Base-by-base conservation (phyloP, 2,329 filamentous ascomycete genomes). In the Exophiala lecanii-corni region DNA sequence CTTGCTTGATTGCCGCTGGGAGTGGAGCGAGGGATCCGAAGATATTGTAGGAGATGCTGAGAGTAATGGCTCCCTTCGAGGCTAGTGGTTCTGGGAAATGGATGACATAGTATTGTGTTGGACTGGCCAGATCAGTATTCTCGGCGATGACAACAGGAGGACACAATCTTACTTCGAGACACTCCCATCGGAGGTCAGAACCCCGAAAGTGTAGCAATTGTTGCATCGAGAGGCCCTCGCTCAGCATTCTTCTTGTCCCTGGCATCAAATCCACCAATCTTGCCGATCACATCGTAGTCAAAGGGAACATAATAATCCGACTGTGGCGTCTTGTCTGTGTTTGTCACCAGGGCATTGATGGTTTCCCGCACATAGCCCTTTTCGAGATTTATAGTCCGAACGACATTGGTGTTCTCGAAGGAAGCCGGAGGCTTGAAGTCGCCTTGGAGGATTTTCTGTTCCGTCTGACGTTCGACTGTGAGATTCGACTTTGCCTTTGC, bases 311-410 rank as follows among this genome's bases (percentile, higher is more conserved):
- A 97, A 75, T 98, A 98, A 66, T 94, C 84, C 63, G 81, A 79
- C 62, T 97, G 89, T 13, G 89, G 77, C 54, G 82, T 72, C 49
- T 77, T 75, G 59, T 84, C 86, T 55, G 86, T 74, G 65, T 98
- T 98, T 72, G 96, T 85, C 51, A 98, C 80, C 39, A 94, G 75
- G n/a, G 95, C 83, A 68, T 97, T 96, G 74, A 96, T 80, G 10
- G 82, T 84, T 68, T 97, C 91, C 62, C 89, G 83, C 42, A 82
- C 81, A 60, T 92, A 97, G 55, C 81, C 86, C 74, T 96, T 97
- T 68, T 97, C 91, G 45, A 96, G 69, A 55, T 94, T 95, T 61
- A 94, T 83, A 53, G 85, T 82, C 59, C 92, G 86, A 39, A 97
- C 84, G 20, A 97, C 69, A 64, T 98, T 97, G 66, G 76, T 77